Evolutionary conservation across 352 stramenopile genomes (phyloP), one percentile per base, ranked within the genome.

Genomic region (Globisporangium takayamanum): DNA sequence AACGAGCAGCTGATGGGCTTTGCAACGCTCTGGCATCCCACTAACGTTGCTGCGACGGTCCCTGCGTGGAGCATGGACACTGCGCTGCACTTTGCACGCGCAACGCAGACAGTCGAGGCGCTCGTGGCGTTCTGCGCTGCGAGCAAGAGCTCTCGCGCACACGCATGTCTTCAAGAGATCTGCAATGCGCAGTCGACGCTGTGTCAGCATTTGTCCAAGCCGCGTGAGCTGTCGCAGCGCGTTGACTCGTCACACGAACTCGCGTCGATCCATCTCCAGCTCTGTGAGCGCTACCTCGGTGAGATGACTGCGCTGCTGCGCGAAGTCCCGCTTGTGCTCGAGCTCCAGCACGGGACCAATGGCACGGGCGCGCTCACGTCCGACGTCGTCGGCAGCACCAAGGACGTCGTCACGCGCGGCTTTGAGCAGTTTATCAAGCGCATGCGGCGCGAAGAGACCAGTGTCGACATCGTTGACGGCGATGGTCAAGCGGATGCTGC

Each of bases 261-360:
- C 18, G 25, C 54, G 37, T 12, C 33, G 1, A n/a, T 69, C 6
- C 67, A 78, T 18, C 62, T 69, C 26, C 42, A 61, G 4, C 48
- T 62, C 10, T 74, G 59, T 47, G 66, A 76, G 57, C 39, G 41
- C 1, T 70, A 70, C 55, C 51, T 76, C 33, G 50, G 68, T 14
- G 71, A 79, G 48, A 60, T 64, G 16, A 33, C 68, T 26, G 54
- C 50, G 11, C 62, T 76, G 42, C 33, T 76, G 25, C 56, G 60
- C 16, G 59, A 56, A 18, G 25, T 74, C 20, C 62, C 68, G 12
- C n/a, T 61, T 60, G 42, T 61, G 10, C 48, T 63, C 15, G 49
- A 63, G 30, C 64, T 76, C 50, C 64, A 64, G 53, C 48, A 67
- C 22, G 22, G 59, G 12, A 48, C 52, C 1, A 44, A 36, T 20